Percentiles rank a stretch among this genome's conserved stretches.
Conservation (phyloP, 495 filamentous ascomycete genomes). For the Aspergillus conjunctus region DNA sequence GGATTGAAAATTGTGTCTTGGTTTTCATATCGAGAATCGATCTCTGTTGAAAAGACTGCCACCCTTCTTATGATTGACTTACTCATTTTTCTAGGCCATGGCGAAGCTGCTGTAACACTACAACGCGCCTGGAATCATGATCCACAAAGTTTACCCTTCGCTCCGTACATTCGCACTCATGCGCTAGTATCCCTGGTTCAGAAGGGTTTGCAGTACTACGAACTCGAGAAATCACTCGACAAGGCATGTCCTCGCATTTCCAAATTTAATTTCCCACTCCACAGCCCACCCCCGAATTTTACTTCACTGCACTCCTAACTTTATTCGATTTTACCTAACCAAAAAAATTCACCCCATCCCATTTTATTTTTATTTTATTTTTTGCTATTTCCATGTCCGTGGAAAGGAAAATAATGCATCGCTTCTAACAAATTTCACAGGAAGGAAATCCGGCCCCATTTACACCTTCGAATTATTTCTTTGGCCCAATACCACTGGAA, state of each 20-base stretch:
- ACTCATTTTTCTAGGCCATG: slow-evolving; percentile 45
- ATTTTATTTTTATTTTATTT: too few relatives aligned
- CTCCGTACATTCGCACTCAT: slow-evolving; percentile 72
- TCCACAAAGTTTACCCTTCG: slow-evolving; percentile 75
- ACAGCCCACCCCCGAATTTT: neutral
- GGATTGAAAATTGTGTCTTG: neutral
- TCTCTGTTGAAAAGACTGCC: slow-evolving; percentile 7
- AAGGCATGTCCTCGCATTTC: slow-evolving; percentile 51
- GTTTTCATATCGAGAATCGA: neutral
- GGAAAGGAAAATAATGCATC: neutral
- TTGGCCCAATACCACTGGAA: slow-evolving; percentile 52
- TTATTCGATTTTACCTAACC: neutral
- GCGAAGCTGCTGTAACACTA: slow-evolving; percentile 75
- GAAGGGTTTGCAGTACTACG: slow-evolving; percentile 75
- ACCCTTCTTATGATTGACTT: slow-evolving; percentile 14
- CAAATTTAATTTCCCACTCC: slow-evolving; percentile 7
- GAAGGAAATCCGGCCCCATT: slow-evolving; percentile 44
- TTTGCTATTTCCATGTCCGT: too few relatives aligned
- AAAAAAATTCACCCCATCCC: neutral
- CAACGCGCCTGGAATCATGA: slow-evolving; percentile 80
- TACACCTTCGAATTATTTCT: slow-evolving; percentile 49
- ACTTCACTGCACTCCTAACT: neutral
- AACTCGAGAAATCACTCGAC: slow-evolving; percentile 62
- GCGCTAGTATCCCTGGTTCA: slow-evolving; percentile 74
- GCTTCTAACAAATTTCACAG: slow-evolving; percentile 29